Evolutionary conservation across 73 alveolate species (phyloP).

Genomic region (Uronychia setigera): DNA sequence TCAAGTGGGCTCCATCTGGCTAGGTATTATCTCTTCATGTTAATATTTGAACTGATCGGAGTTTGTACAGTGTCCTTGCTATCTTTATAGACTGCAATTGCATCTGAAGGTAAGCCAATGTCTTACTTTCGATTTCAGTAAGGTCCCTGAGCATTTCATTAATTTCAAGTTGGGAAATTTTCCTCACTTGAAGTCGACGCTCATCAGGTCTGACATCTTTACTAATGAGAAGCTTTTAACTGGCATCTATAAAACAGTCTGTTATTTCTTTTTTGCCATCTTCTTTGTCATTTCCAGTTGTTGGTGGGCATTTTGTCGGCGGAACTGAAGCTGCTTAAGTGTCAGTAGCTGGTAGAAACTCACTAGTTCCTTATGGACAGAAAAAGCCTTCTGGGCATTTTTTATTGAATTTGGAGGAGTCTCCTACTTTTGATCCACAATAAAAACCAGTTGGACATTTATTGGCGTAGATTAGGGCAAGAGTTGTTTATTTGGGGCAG

Average conservation of each 20-base stretch:
- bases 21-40: conserved; percentile 33
- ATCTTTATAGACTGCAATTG: conserved; percentile 7
- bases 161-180: not conserved
- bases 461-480: conserved; percentile 27
- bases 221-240: conserved; percentile 22
- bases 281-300: conserved; percentile 68
- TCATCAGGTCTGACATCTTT: not conserved
- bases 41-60: conserved; percentile 2
- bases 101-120: not conserved
- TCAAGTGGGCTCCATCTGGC: conserved; percentile 54
- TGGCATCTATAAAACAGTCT: conserved; percentile 57
- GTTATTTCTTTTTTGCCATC: conserved; percentile 58
- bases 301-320: conserved; percentile 80
- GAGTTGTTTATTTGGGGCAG: conserved; percentile 73
- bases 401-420: conserved; percentile 54
- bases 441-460: conserved; percentile 79
- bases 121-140: conserved; percentile 19
- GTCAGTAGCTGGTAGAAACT: conserved; percentile 30
- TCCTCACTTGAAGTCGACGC: not conserved
- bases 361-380: conserved; percentile 81
- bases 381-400: conserved; percentile 78
- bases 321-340: conserved; percentile 49
- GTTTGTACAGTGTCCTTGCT: not conserved
- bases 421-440: conserved; percentile 75
- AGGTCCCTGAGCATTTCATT: not conserved